Conservation (phyloP, 2,329 filamentous ascomycete genomes). For the Colletotrichum sp. region DNA sequence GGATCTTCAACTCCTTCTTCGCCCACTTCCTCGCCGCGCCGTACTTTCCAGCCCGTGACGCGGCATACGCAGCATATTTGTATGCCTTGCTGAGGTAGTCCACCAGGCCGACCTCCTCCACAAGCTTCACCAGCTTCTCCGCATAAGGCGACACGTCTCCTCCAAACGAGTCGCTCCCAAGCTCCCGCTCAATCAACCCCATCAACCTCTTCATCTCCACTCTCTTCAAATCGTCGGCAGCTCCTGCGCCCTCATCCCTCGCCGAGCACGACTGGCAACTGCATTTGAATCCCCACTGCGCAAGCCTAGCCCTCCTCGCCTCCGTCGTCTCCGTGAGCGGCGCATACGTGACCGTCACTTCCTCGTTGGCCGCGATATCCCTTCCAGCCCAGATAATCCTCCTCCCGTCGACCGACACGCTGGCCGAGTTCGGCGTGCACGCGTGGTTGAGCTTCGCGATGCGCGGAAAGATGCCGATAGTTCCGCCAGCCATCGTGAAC, state of each 20-base stretch:
- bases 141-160: constrained; percentile 19
- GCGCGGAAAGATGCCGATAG: constrained; percentile 36
- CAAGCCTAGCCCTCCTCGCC: constrained; percentile 33
- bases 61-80: constrained; percentile 26
- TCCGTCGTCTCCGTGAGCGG: constrained; percentile 34
- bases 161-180: constrained; percentile 18
- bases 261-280: constrained; percentile 39
- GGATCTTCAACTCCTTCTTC: constrained; percentile 23
- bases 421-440: constrained; percentile 38
- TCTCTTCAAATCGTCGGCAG: constrained; percentile 28
- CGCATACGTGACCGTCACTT: constrained; percentile 40
- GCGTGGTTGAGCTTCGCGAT: constrained; percentile 44
- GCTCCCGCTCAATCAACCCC: constrained; percentile 35
- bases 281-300: constrained; percentile 27
- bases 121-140: constrained; percentile 22
- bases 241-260: constrained; percentile 32
- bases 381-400: constrained; percentile 37
- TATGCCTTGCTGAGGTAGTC: constrained; percentile 29
- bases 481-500: constrained; percentile 34
- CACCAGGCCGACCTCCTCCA: constrained; percentile 26
- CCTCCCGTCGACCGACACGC: constrained; percentile 35
- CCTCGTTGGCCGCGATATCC: constrained; percentile 32
- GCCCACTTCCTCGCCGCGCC: constrained; percentile 26
- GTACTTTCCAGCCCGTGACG: constrained; percentile 14
- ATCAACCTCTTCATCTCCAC: constrained; percentile 33